Conservation (phyloP, 805 yeast genomes). For the Saccharomycopsis sp. region DNA sequence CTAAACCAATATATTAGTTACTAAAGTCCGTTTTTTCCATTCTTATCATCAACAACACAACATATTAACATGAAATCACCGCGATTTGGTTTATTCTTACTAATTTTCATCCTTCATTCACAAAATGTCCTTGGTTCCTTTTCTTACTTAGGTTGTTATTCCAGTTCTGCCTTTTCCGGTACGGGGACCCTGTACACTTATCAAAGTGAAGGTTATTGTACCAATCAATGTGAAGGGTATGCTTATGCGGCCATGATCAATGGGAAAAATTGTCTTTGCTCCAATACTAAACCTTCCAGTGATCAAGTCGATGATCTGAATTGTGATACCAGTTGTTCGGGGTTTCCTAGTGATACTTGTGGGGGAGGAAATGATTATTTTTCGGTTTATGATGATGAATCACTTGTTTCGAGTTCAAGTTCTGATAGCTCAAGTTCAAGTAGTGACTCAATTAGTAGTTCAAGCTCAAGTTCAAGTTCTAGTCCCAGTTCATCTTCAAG, state of each 20-base stretch:
- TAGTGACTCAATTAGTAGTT: neutral
- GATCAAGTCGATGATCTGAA: constrained; percentile 38
- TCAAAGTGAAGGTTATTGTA: constrained; percentile 27
- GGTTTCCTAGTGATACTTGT: constrained; percentile 53
- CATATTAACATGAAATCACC: neutral
- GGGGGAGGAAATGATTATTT: constrained; percentile 51
- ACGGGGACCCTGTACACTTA: constrained; percentile 30
- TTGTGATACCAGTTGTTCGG: constrained; percentile 44
- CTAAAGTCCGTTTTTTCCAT: too few species aligned
- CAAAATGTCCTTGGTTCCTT: constrained; percentile 15
- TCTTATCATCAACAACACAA: neutral
- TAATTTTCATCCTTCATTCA: neutral
- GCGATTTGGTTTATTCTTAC: too few species aligned
- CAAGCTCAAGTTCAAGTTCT: constrained; percentile 4
- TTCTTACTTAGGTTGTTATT: constrained; percentile 28
- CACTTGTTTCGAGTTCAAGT: neutral
- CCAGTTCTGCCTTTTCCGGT: constrained; percentile 22
- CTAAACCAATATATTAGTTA: too few species aligned
- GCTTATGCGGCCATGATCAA: constrained; percentile 30
- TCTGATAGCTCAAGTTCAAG: neutral
- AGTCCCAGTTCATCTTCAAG: constrained; percentile 2
- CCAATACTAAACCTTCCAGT: constrained; percentile 48
- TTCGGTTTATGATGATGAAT: constrained; percentile 29
- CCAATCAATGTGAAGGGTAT: constrained; percentile 25
- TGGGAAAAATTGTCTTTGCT: constrained; percentile 33